phyloP scores from a whole-genome alignment of 2,329 filamentous ascomycete genomes.

The Penicillium sp. region DNA sequence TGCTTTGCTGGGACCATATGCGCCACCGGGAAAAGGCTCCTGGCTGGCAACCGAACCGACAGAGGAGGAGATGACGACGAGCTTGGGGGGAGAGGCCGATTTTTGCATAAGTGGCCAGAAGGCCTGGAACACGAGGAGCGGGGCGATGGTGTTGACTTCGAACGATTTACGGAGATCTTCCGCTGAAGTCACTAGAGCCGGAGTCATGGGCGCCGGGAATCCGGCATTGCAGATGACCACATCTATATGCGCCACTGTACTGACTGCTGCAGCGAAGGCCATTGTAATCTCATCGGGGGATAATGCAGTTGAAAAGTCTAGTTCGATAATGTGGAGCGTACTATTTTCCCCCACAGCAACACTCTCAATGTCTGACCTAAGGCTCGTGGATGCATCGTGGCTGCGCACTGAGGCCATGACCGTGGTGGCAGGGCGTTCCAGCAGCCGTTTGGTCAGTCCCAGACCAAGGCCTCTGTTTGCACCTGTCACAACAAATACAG shows the following conservation, averaged over 20 bases:
- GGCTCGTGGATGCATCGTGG: constrained; percentile 5
- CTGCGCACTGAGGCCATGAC: constrained; percentile 25
- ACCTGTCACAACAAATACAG: constrained; percentile 31
- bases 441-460: constrained; percentile 20
- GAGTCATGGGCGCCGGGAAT: constrained; percentile 58
- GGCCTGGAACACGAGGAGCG: constrained; percentile 26
- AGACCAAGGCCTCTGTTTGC: constrained; percentile 30
- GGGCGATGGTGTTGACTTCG: constrained; percentile 36
- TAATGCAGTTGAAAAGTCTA: constrained; percentile 22
- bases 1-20: constrained; percentile 24
- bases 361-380: constrained; percentile 1
- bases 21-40: constrained; percentile 21
- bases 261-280: constrained; percentile 9
- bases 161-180: constrained; percentile 18
- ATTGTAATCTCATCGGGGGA: constrained; percentile 10
- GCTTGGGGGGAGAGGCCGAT: constrained; percentile 12
- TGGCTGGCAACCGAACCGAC: constrained; percentile 22
- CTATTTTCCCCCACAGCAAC: constrained; percentile 7
- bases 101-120: constrained; percentile 19
- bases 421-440: constrained; percentile 20
- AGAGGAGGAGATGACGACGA: constrained; percentile 19
- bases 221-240: constrained; percentile 29
- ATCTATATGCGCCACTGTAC: constrained; percentile 28
- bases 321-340: constrained; percentile 15
- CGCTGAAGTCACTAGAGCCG: constrained; percentile 42